Conservation (phyloP, 192 early-diverging fungal species). For the Phlyctochytrium bullatum region DNA sequence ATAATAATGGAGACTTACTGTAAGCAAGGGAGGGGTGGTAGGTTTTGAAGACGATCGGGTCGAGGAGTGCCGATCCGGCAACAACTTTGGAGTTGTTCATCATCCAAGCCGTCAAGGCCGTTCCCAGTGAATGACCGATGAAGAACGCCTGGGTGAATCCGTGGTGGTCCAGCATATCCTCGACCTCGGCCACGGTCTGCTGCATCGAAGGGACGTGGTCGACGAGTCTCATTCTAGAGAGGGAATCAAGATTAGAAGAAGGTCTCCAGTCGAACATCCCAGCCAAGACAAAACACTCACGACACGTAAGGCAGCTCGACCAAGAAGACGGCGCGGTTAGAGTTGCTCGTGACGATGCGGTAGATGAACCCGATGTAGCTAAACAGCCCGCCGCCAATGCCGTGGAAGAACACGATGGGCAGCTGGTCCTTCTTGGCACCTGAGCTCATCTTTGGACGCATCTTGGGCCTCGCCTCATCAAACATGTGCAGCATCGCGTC, state of each 20-base stretch:
- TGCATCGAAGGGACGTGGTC: constrained; percentile 54
- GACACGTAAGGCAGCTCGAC: constrained; percentile 26
- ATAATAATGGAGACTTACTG: constrained; percentile 30
- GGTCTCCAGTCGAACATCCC: no score
- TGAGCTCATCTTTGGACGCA: neutral
- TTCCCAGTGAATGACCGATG: constrained; percentile 67
- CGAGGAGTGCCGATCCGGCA: constrained; percentile 51
- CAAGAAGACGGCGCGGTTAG: constrained; percentile 18
- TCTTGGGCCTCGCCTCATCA: neutral
- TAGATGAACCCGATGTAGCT: constrained; percentile 20
- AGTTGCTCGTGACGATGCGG: neutral
- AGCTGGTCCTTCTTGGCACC: constrained; percentile 9
- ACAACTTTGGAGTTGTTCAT: constrained; percentile 49
- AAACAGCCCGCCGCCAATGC: constrained; percentile 26
- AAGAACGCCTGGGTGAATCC: constrained; percentile 54
- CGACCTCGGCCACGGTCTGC: constrained; percentile 54
- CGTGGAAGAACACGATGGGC: constrained; percentile 28
- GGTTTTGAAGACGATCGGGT: constrained; percentile 65
- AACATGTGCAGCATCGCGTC: neutral
- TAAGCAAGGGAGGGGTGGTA: constrained; percentile 59
- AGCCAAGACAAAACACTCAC: neutral
- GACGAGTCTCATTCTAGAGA: constrained; percentile 58
- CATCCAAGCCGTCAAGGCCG: constrained; percentile 56
- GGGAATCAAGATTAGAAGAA: neutral
- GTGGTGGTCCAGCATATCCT: constrained; percentile 52